Evolutionary conservation across 139 green algal genomes (phyloP).

Genomic region (Micractinium sp.): DNA sequence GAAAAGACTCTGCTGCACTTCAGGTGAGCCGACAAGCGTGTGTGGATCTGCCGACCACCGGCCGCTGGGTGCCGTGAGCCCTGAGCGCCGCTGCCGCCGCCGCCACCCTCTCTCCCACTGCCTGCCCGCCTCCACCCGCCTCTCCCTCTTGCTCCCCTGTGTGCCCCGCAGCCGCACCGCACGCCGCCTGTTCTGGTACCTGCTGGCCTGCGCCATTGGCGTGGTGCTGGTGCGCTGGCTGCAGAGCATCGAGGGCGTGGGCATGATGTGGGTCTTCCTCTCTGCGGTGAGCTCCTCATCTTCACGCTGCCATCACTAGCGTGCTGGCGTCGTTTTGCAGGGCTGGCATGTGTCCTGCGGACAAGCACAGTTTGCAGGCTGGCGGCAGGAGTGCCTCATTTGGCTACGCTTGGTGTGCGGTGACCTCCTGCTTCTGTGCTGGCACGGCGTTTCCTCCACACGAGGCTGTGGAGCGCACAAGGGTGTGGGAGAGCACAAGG

Average conservation of each 20-base stretch:
- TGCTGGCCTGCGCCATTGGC: slow-evolving; percentile 41
- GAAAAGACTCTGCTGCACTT: slow-evolving; percentile 56
- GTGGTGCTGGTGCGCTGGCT: slow-evolving; percentile 43
- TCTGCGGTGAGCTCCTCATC: slow-evolving; percentile 39
- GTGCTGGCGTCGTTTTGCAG: neutral
- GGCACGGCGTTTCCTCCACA: too few relatives aligned
- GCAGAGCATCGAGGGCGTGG: slow-evolving; percentile 44
- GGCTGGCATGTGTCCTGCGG: neutral
- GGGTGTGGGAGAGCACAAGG: too few relatives aligned
- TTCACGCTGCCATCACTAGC: neutral
- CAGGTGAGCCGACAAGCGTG: slow-evolving; percentile 7
- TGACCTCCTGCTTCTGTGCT: too few relatives aligned
- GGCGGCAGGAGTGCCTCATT: too few relatives aligned
- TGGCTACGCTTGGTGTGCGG: too few relatives aligned
- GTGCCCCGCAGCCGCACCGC: slow-evolving; percentile 44
- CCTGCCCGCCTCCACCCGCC: neutral
- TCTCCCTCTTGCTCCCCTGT: neutral
- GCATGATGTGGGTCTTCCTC: slow-evolving; percentile 52
- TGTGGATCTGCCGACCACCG: neutral
- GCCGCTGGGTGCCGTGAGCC: neutral
- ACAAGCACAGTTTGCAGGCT: neutral
- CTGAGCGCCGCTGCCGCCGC: neutral
- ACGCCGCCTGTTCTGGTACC: slow-evolving; percentile 49
- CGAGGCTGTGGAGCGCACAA: too few relatives aligned
- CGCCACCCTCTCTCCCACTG: neutral